These are phyloP conservation scores for Phoma sp. DNA, from an alignment of 2,329 filamentous ascomycete species.

Conservation along the genomic window DNA sequence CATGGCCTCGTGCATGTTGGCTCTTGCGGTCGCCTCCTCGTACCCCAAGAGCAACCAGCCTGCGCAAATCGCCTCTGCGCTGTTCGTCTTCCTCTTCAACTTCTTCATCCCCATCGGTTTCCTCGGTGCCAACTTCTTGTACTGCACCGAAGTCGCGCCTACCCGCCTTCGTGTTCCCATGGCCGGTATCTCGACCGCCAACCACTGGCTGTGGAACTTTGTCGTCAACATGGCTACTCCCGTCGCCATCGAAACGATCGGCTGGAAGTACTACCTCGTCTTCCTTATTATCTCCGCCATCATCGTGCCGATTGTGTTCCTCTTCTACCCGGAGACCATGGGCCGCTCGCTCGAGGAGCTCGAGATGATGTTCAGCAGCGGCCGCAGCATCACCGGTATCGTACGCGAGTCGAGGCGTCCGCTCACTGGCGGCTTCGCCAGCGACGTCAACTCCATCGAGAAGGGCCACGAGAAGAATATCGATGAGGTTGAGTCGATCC, in stretches of 20 bases:
- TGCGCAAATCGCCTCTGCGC: constrained; percentile 59
- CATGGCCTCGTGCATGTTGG: constrained; percentile 63
- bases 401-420: constrained; percentile 28
- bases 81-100: constrained; percentile 67
- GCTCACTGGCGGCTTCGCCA: constrained; percentile 7
- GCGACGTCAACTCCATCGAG: constrained; percentile 7
- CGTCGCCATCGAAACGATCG: constrained; percentile 58
- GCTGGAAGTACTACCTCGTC: constrained; percentile 60
- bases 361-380: constrained; percentile 51
- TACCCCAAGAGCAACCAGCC: constrained; percentile 54
- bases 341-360: constrained; percentile 56
- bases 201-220: constrained; percentile 58
- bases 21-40: constrained; percentile 60
- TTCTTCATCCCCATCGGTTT: constrained; percentile 67
- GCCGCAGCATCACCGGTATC: constrained; percentile 36
- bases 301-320: constrained; percentile 54
- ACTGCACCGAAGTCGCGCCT: constrained; percentile 65
- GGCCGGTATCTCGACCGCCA: constrained; percentile 63
- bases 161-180: constrained; percentile 60
- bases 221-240: constrained; percentile 38
- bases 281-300: constrained; percentile 56
- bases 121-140: constrained; percentile 66
- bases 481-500: constrained; percentile 9
- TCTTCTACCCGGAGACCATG: constrained; percentile 59
- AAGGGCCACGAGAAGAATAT: constrained; percentile 10